These are phyloP conservation scores for Ustilago crameri DNA, from an alignment of 1,284 basidiomycete species.

Conservation along the genomic window DNA sequence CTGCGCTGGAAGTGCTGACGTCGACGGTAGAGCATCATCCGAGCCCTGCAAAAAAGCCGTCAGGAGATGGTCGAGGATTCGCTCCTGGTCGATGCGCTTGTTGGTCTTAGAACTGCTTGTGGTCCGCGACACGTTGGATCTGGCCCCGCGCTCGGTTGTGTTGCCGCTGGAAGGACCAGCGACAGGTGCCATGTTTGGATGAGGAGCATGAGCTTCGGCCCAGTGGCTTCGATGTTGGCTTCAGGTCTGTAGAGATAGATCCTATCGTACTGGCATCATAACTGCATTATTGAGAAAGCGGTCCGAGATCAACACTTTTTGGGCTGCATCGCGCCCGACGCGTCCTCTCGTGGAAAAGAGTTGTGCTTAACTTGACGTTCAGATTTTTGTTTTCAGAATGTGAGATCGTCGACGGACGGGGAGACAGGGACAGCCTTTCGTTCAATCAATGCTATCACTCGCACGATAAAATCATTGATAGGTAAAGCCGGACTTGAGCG, in stretches of 20 bases:
- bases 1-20: slow-evolving; percentile 10
- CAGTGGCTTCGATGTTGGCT: not conserved
- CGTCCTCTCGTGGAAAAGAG: not conserved
- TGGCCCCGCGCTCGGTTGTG: slow-evolving; percentile 4
- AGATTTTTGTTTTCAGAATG: slow-evolving; percentile 1
- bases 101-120: slow-evolving; percentile 30
- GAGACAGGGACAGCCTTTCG: too few relatives aligned
- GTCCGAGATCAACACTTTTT: slow-evolving; percentile 5
- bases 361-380: not conserved
- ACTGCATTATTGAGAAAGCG: not conserved
- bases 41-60: slow-evolving; percentile 6
- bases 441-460: too few relatives aligned
- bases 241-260: not conserved
- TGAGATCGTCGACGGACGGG: too few relatives aligned
- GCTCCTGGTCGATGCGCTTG: slow-evolving; percentile 38
- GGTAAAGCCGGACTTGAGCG: too few relatives aligned
- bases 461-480: too few relatives aligned
- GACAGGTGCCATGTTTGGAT: slow-evolving; percentile 10
- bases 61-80: slow-evolving; percentile 33
- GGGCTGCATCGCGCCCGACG: not conserved
- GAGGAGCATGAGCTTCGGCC: not conserved
- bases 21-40: not conserved
- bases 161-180: slow-evolving; percentile 20
- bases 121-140: slow-evolving; percentile 3
- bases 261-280: not conserved